phyloP scores from a whole-genome alignment of 352 stramenopile genomes.

The Pythium sp. region DNA sequence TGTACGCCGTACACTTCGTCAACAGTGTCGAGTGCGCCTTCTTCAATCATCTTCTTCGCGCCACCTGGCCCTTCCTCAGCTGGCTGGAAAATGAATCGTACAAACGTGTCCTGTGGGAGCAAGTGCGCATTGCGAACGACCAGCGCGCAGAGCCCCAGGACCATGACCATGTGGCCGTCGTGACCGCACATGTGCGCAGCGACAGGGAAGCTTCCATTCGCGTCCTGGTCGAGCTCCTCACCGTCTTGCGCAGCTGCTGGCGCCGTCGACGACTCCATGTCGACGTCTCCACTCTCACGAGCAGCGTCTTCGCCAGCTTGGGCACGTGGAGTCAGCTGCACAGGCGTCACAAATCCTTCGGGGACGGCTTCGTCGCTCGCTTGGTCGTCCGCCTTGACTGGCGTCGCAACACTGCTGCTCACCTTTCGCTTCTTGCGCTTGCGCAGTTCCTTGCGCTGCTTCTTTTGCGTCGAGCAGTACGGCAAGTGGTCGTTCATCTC shows the following conservation, averaged over 20 bases:
- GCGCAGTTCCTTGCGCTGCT: slow-evolving; percentile 43
- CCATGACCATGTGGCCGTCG: slow-evolving; percentile 94
- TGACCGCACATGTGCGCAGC: slow-evolving; percentile 94
- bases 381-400: neutral
- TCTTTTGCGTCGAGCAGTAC: slow-evolving; percentile 75
- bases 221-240: slow-evolving; percentile 29
- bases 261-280: slow-evolving; percentile 16
- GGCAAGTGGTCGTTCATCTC: slow-evolving; percentile 78
- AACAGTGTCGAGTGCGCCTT: slow-evolving; percentile 85
- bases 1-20: slow-evolving; percentile 94
- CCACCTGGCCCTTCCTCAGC: slow-evolving; percentile 92
- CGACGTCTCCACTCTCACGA: slow-evolving; percentile 17
- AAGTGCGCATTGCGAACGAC: slow-evolving; percentile 67
- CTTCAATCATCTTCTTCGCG: slow-evolving; percentile 91
- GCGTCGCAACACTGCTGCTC: neutral
- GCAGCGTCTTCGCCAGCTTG: slow-evolving; percentile 3
- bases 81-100: slow-evolving; percentile 96
- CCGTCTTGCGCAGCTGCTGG: slow-evolving; percentile 26
- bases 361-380: neutral
- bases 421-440: slow-evolving; percentile 73
- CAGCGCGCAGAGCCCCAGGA: slow-evolving; percentile 88
- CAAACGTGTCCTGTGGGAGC: slow-evolving; percentile 67
- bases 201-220: slow-evolving; percentile 11
- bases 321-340: neutral
- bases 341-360: neutral